phyloP scores from a whole-genome alignment of 805 yeast species.

The Barnettozyma wickerhamii region DNA sequence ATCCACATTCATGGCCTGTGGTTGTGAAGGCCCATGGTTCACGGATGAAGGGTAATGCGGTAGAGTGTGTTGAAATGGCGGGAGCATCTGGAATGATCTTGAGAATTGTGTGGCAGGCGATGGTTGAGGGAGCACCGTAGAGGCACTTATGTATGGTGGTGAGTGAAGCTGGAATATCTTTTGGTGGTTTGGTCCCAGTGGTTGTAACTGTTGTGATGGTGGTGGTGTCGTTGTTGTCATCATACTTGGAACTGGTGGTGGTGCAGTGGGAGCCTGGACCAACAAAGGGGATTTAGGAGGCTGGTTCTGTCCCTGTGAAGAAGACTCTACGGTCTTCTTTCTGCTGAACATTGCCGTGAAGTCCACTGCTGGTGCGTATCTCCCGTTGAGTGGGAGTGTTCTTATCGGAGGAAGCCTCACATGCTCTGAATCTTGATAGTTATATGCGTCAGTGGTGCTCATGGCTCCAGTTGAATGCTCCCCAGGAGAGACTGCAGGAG shows the following conservation, averaged over 20 bases:
- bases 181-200: constrained; percentile 4
- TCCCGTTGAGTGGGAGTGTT: constrained; percentile 17
- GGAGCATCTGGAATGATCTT: constrained; percentile 7
- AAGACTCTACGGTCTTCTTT: constrained; percentile 7
- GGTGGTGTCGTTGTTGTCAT: constrained; percentile 7
- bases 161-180: constrained; percentile 3
- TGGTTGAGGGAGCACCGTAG: constrained; percentile 6
- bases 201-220: neutral
- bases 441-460: no score
- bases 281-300: no score
- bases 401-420: constrained; percentile 24
- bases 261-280: no score
- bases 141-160: constrained; percentile 2
- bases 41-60: constrained; percentile 1
- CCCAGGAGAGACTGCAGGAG: constrained; percentile 7
- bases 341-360: constrained; percentile 34
- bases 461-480: no score
- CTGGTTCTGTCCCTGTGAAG: no score
- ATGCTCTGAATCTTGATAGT: constrained; percentile 7
- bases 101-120: constrained; percentile 11
- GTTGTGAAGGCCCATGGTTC: neutral
- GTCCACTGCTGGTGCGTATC: constrained; percentile 33
- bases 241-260: neutral
- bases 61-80: constrained; percentile 10
- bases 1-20: constrained; percentile 17